Evolutionary conservation across 352 stramenopile species (phyloP), one percentile per base, ranked within the genome.

Genomic region (Pilasporangium apinafurcum): DNA sequence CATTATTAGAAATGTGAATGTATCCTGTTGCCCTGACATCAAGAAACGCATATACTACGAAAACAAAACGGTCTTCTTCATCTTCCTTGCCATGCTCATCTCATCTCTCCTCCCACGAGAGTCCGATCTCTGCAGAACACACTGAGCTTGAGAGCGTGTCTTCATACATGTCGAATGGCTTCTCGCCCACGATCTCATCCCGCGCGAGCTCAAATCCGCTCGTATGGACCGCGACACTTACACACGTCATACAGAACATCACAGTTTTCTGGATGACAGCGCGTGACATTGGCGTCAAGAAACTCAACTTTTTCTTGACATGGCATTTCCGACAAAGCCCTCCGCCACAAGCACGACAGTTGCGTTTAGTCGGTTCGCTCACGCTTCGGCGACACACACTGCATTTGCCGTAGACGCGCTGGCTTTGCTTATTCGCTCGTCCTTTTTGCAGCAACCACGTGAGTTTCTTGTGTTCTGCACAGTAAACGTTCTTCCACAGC

Each of bases 161-260:
- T n/a, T n/a, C 50, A 31, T 62, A 65, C 3, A 51, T 40, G 9
- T 54, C 48, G 14, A 56, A 49, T 13, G 48, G 33, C n/a, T 57
- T 58, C 25, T 56, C 48, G 3, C 22, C 33, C 20, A 31, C 17
- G 21, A 57, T 37, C 41, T 70, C 52, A 4, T 66, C 55, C 2
- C 51, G 35, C 22, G 60, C 60, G n/a, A 70, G 43, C 28, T 57
- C 42, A 0, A 58, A 27, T 1, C 56, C 53, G 21, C 62, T 53
- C 0, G 47, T 36, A 24, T 56, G 40, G 14, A 44, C 40, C 4
- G 53, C 51, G 1, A 42, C 16, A 16, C 51, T 14, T 14, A 70
- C 33, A 39, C 63, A 74, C 18, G 44, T 46, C 18, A 55, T 30
- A 29, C 63, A 74, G 44, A 70, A 68, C 1, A 22, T 8, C 13